Evolutionary conservation across 371 early-diverging fungal genomes (phyloP).

Genomic region (Cokeromyces recurvatus): DNA sequence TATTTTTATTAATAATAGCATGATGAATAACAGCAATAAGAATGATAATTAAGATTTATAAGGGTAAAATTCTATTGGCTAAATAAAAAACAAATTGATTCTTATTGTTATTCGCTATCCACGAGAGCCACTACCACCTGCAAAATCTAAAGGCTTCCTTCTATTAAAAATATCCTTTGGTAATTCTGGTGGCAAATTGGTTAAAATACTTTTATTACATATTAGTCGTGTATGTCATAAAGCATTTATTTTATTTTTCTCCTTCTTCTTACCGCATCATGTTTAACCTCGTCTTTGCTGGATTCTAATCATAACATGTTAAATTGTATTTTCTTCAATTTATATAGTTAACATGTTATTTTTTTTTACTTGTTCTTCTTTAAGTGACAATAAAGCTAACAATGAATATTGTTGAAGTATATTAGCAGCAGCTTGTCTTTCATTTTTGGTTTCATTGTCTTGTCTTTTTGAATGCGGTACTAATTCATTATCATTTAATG

Average conservation of each 20-base stretch:
- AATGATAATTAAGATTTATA: too few species aligned
- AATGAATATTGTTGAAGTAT: constrained; percentile 23
- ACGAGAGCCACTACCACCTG: too few species aligned
- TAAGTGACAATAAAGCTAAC: constrained; percentile 16
- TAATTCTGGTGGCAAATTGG: constrained; percentile 13
- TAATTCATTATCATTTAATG: not conserved
- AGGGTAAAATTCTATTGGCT: too few species aligned
- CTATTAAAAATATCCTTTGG: constrained; percentile 12
- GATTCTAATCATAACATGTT: constrained; percentile 5
- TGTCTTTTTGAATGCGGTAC: constrained; percentile 9
- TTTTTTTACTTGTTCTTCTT: constrained; percentile 16
- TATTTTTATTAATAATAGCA: too few species aligned
- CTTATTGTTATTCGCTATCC: too few species aligned
- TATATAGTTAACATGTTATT: too few species aligned
- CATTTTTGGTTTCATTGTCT: constrained; percentile 16
- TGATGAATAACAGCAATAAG: too few species aligned
- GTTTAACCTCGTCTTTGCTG: constrained; percentile 25
- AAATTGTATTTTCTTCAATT: not conserved
- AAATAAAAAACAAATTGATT: too few species aligned
- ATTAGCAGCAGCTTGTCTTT: constrained; percentile 23
- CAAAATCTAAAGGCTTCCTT: not conserved
- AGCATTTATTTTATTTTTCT: not conserved
- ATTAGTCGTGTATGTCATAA: too few species aligned
- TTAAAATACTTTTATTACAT: constrained; percentile 10
- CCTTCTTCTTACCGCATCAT: constrained; percentile 26